Conservation (phyloP, 2,329 filamentous ascomycete genomes). For the Aspergillus ruber region DNA sequence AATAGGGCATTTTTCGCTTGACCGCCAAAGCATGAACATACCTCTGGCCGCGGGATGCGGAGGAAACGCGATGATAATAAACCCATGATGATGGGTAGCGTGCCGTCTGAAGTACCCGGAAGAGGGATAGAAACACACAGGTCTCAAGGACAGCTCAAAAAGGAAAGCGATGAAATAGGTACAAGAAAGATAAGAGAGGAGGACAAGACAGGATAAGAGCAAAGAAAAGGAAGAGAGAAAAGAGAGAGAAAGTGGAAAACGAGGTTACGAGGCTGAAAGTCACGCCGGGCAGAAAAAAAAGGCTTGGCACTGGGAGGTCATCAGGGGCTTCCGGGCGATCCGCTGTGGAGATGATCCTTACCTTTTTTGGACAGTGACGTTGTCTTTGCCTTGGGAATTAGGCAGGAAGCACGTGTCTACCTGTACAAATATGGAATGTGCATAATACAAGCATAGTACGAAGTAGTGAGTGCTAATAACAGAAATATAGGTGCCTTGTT, state of each 20-base stretch:
- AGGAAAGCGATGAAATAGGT: constrained; percentile 5
- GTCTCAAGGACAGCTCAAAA: background rate
- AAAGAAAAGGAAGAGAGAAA: constrained; percentile 4
- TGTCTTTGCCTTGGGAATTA: no score
- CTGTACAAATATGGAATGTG: no score
- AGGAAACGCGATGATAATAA: constrained; percentile 34
- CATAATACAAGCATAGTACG: no score
- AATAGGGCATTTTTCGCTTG: background rate
- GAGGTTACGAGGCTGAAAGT: background rate
- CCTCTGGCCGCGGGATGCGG: constrained; percentile 47
- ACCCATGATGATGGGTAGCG: constrained; percentile 31
- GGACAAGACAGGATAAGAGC: constrained; percentile 5
- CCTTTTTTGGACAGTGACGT: constrained; percentile 3
- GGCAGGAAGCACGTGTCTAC: no score
- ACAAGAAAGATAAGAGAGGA: constrained; percentile 8
- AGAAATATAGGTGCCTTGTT: no score
- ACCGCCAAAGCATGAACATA: constrained; percentile 17
- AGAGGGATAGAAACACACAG: constrained; percentile 1
- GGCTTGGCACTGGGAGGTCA: no score
- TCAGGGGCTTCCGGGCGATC: constrained; percentile 13
- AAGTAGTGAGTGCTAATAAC: no score
- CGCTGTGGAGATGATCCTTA: constrained; percentile 15
- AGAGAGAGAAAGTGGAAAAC: constrained; percentile 1
- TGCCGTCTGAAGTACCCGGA: constrained; percentile 2
- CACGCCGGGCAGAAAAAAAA: background rate